Conservation (phyloP, 1,284 basidiomycete genomes). For the Rhizopogon hawkerae region DNA sequence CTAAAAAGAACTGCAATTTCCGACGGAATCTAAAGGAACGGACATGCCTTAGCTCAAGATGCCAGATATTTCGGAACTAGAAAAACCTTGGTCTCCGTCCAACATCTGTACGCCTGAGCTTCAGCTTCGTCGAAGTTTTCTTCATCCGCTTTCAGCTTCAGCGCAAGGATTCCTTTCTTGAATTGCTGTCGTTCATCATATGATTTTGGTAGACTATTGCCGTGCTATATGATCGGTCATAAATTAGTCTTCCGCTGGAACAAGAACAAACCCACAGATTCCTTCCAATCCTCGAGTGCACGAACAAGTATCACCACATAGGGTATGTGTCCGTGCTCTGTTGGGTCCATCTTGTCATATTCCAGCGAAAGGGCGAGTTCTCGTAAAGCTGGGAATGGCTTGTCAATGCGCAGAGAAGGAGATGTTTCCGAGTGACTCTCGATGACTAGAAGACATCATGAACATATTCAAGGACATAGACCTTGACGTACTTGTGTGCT, state of each 20-base stretch:
- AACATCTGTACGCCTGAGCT: conserved; percentile 70
- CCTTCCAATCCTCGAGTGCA: conserved; percentile 76
- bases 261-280: conserved; percentile 36
- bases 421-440: conserved; percentile 86
- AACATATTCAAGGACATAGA: neutral
- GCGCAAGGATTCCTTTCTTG: conserved; percentile 52
- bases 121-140: conserved; percentile 96
- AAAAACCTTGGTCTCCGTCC: conserved; percentile 51
- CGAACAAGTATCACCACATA: conserved; percentile 83
- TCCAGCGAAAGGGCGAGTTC: conserved; percentile 68
- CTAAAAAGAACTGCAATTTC: conserved; percentile 61
- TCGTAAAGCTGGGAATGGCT: conserved; percentile 77
- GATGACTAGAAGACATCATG: conserved; percentile 51
- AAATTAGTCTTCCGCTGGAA: neutral
- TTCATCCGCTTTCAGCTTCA: conserved; percentile 73
- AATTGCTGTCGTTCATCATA: conserved; percentile 72
- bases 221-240: conserved; percentile 40
- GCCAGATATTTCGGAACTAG: neutral
- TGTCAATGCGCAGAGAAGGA: conserved; percentile 82
- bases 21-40: conserved; percentile 43
- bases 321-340: conserved; percentile 81
- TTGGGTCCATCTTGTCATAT: conserved; percentile 69
- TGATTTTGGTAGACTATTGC: conserved; percentile 53
- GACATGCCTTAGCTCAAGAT: neutral
- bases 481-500: conserved; percentile 63